Conservation (phyloP, 345 rosid species). For the Rhodomyrtus tomentosa region DNA sequence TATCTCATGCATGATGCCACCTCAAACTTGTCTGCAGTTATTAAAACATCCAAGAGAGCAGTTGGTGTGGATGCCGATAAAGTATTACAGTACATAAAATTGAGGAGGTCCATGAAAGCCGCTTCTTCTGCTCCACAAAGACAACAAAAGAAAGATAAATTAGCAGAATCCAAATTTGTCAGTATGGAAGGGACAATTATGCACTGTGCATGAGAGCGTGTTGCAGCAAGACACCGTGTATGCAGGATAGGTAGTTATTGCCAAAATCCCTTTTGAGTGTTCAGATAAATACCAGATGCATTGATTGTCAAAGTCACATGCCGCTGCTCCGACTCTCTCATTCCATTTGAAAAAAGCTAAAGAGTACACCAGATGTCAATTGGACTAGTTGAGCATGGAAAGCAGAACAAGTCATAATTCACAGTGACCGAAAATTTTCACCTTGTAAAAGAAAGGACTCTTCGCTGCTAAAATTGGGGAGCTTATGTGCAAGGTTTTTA, state of each 20-base stretch:
- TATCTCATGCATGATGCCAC: conserved; percentile 81
- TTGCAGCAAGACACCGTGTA: background rate
- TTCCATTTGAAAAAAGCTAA: conserved; percentile 77
- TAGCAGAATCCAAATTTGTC: background rate
- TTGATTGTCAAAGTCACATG: conserved; percentile 53
- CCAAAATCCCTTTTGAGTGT: background rate
- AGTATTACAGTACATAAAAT: conserved; percentile 53
- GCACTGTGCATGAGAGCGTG: background rate
- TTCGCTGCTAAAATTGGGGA: conserved; percentile 72
- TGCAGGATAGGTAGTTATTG: background rate
- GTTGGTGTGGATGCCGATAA: conserved; percentile 36
- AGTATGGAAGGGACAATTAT: background rate
- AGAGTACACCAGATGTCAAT: conserved; percentile 1
- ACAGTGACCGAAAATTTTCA: background rate
- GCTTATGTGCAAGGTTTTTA: conserved; percentile 53
- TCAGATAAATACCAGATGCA: conserved; percentile 44
- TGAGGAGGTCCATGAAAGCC: conserved; percentile 67
- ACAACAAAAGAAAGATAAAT: background rate
- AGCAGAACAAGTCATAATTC: background rate
- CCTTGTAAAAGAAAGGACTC: conserved; percentile 78
- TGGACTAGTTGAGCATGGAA: background rate
- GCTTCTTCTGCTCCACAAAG: conserved; percentile 56
- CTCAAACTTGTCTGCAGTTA: conserved; percentile 80
- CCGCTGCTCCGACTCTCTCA: conserved; percentile 64
- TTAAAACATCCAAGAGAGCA: conserved; percentile 55